Conservation (phyloP, 352 stramenopile genomes). For the Albugo laibachii region DNA sequence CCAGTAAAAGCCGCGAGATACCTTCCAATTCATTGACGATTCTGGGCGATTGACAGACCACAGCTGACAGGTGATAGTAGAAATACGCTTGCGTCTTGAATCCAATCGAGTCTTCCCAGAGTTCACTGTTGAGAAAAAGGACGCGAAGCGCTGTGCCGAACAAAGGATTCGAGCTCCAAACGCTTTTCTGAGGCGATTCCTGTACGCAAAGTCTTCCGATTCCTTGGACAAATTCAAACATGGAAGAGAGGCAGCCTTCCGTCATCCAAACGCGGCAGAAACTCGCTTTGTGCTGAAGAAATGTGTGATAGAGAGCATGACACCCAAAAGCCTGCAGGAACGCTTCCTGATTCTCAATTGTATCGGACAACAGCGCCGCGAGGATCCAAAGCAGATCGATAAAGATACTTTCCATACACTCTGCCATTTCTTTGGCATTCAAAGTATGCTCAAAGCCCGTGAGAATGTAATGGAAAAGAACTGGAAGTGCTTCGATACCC, state of each 20-base stretch:
- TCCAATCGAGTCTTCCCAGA: too few species aligned
- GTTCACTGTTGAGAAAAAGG: too few species aligned
- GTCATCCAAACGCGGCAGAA: slow-evolving; percentile 33
- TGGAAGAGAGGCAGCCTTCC: slow-evolving; percentile 6
- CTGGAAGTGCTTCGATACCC: slow-evolving; percentile 27
- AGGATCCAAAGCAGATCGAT: slow-evolving; percentile 47
- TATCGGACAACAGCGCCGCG: slow-evolving; percentile 36
- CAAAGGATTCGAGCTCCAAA: too few species aligned
- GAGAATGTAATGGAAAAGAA: slow-evolving; percentile 44
- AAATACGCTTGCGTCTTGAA: too few species aligned
- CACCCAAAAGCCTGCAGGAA: slow-evolving; percentile 38
- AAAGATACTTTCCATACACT: slow-evolving; percentile 23
- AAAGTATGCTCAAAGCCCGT: slow-evolving; percentile 16
- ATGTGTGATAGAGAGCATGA: slow-evolving; percentile 39
- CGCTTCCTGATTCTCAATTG: slow-evolving; percentile 27
- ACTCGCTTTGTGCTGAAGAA: slow-evolving; percentile 20
- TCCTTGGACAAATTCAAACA: too few species aligned
- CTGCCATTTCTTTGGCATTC: slow-evolving; percentile 5
- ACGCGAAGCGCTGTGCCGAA: too few species aligned
- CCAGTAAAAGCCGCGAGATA: too few species aligned
- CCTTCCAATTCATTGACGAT: too few species aligned
- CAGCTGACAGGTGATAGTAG: too few species aligned
- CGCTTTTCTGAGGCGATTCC: too few species aligned
- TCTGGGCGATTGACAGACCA: too few species aligned
- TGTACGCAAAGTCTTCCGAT: too few species aligned